Evolutionary conservation across 805 yeast species (phyloP).

Genomic region (Cyberlindnera maritima): DNA sequence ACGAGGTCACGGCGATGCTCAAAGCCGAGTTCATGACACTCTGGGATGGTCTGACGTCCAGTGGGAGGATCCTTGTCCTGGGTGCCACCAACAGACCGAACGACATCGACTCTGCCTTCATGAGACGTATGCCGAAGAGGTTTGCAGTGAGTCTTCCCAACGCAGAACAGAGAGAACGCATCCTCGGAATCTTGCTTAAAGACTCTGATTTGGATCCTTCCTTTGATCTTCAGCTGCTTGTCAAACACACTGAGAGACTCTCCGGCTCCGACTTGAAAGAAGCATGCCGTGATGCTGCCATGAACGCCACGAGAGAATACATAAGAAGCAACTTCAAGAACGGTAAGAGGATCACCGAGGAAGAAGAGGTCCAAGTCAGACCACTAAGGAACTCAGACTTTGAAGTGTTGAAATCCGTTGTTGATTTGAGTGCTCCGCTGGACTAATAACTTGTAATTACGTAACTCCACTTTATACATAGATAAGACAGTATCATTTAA

Average conservation of each 20-base stretch:
- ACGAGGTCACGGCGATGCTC: constrained; percentile 91
- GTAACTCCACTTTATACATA: too few species aligned
- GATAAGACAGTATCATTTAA: too few species aligned
- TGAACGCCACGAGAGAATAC: constrained; percentile 83
- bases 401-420: constrained; percentile 1
- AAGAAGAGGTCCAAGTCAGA: constrained; percentile 45
- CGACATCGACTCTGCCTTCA: constrained; percentile 89
- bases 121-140: constrained; percentile 89
- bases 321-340: constrained; percentile 50
- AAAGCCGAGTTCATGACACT: constrained; percentile 97
- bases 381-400: constrained; percentile 64
- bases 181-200: constrained; percentile 63
- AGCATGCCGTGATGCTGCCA: constrained; percentile 89
- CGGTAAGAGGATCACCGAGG: constrained; percentile 34
- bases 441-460: too few species aligned
- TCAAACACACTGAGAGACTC: constrained; percentile 62
- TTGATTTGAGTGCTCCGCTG: too few species aligned
- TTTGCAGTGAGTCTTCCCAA: constrained; percentile 78
- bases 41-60: constrained; percentile 87
- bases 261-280: constrained; percentile 94
- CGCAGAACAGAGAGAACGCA: constrained; percentile 62
- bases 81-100: constrained; percentile 94
- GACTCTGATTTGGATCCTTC: constrained; percentile 57
- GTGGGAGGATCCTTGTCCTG: constrained; percentile 79
- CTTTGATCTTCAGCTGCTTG: constrained; percentile 62